These are phyloP conservation scores for Sonneratia caseolaris DNA, from an alignment of 345 rosid genomes.

Conservation along the genomic window DNA sequence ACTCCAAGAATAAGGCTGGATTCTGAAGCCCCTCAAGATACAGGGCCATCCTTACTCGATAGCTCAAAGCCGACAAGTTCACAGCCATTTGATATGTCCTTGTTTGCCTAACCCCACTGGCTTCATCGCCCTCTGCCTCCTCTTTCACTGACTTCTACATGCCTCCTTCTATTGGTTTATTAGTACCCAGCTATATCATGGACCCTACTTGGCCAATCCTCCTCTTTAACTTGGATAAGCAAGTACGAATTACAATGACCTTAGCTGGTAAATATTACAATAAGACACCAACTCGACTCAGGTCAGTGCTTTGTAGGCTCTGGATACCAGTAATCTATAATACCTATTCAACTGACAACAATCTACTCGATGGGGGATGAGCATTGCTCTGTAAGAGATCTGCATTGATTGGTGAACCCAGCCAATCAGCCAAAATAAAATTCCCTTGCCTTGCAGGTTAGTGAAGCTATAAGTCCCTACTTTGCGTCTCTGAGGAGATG, in stretches of 20 bases:
- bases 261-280: not conserved
- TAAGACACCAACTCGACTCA: not conserved
- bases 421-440: not conserved
- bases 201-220: no score
- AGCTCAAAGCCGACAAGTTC: no score
- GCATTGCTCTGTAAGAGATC: not conserved
- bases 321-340: not conserved
- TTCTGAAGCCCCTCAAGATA: no score
- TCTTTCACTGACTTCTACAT: no score
- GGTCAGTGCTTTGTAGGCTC: not conserved
- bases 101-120: no score
- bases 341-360: not conserved
- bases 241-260: not conserved
- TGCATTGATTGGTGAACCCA: not conserved
- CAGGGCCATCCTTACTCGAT: no score
- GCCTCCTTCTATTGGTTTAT: no score
- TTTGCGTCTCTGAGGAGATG: constrained; percentile 10
- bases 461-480: constrained; percentile 7
- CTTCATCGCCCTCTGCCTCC: no score
- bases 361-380: not conserved
- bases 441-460: not conserved
- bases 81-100: no score
- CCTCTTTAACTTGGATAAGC: not conserved
- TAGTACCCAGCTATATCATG: no score
- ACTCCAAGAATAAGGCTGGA: no score